Base-by-base conservation (phyloP, 1,284 basidiomycete genomes). In the Boletellus dicymbophilus region DNA sequence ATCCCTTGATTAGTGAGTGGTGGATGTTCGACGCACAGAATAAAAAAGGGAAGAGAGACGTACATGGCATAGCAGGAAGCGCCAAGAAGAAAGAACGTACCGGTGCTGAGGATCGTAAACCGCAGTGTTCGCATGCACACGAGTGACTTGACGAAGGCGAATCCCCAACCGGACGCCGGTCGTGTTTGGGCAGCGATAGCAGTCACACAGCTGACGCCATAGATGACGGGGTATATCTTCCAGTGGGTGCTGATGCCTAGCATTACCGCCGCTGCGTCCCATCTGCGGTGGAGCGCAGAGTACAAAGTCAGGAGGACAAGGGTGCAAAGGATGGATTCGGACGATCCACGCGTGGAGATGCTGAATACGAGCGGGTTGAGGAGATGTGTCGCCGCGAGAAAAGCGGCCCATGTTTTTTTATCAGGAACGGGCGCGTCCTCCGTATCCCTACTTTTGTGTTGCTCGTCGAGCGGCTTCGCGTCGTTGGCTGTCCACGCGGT, bases 161-260 rank as follows among this genome's bases (percentile, higher is more conserved):
- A 62, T 58, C 66, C 40, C 58, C 56, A 40, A 31, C 58, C 54
- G 11, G 54, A 31, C 30, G 51, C 43, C 23, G 47, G 44, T 22
- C 44, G 46, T 37, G 44, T 48, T 45, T 67, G 60, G 45, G 56
- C 62, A 16, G 80, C 78, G 38, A 97, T 76, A 26, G 82, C 80
- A 0, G 84, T 78, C 43, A 95, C 73, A 52, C 94, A 85, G 23
- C 85, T 81, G 15, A 89, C 77, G 0, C 88, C 91, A 67, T 98
- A 98, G 55, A 99, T 85, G 60, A 93, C 78, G 0, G 97, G 97
- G 63, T 95, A 99, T 49, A 98, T 91, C 72, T 98, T 98, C 89
- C 93, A 95, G 62, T 95, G 93, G 0, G 93, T 85, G 47, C 90
- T 85, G 30, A 93, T 55, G 0, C 93, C 95, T 23, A 95, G 76